Evolutionary conservation across 2,329 filamentous ascomycete species (phyloP).

Genomic region (Pseudogymnoascus sp.): DNA sequence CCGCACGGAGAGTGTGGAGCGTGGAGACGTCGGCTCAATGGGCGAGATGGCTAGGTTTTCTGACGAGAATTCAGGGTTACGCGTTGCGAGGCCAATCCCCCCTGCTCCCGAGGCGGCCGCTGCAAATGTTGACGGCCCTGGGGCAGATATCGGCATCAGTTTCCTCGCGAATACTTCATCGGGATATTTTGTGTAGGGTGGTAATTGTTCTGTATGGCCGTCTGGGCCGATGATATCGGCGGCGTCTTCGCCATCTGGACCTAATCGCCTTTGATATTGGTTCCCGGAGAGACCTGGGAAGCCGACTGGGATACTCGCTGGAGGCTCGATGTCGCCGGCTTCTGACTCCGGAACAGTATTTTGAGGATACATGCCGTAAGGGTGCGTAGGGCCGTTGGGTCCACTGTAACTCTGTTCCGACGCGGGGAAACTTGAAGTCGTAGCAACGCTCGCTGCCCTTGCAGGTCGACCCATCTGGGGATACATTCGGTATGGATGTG

Average conservation of each 20-base stretch:
- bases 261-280: slow-evolving; percentile 62
- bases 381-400: slow-evolving; percentile 64
- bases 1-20: slow-evolving; percentile 42
- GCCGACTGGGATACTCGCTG: slow-evolving; percentile 54
- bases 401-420: slow-evolving; percentile 51
- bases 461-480: slow-evolving; percentile 57
- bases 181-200: slow-evolving; percentile 84
- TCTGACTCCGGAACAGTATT: slow-evolving; percentile 56
- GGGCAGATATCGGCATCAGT: slow-evolving; percentile 27
- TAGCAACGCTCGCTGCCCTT: slow-evolving; percentile 56
- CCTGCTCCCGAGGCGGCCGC: slow-evolving; percentile 40
- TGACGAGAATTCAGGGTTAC: slow-evolving; percentile 53
- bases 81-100: slow-evolving; percentile 50
- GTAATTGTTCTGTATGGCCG: slow-evolving; percentile 82
- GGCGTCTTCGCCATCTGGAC: slow-evolving; percentile 75
- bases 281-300: slow-evolving; percentile 57
- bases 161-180: slow-evolving; percentile 59
- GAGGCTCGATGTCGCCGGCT: slow-evolving; percentile 28
- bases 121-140: slow-evolving; percentile 14
- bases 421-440: slow-evolving; percentile 57
- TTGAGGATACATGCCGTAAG: slow-evolving; percentile 80
- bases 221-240: slow-evolving; percentile 80
- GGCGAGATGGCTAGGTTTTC: slow-evolving; percentile 37
- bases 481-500: slow-evolving; percentile 83
- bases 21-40: slow-evolving; percentile 28